Percentiles rank a stretch among this genome's conserved stretches.
These are phyloP conservation scores for Heterobasidion occidentale DNA, from an alignment of 1,284 basidiomycete genomes.

Conservation along the genomic window DNA sequence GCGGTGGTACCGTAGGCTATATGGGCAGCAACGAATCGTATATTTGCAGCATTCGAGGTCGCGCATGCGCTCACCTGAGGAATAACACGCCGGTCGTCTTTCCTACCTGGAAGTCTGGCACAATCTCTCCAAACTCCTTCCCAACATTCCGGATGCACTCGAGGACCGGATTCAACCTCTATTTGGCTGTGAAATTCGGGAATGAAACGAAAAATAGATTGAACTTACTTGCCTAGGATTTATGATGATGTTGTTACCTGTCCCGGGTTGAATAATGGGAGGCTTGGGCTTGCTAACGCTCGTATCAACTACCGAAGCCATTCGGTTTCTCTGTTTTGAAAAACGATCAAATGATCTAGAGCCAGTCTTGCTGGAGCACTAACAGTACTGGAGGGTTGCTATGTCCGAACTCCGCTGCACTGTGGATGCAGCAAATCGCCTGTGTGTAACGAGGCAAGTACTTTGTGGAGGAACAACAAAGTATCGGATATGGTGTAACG, in stretches of 20 bases:
- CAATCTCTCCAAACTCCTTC: conserved; percentile 93
- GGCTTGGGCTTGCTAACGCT: conserved; percentile 21
- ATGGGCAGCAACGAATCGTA: background rate
- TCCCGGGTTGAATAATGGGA: conserved; percentile 61
- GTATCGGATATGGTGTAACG: conserved; percentile 56
- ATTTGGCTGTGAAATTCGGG: conserved; percentile 2
- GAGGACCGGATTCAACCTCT: conserved; percentile 88
- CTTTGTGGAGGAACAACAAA: too few species aligned
- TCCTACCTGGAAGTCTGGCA: conserved; percentile 93
- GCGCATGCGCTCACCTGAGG: conserved; percentile 53
- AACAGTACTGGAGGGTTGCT: too few species aligned
- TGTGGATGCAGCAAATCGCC: too few species aligned
- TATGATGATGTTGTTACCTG: conserved; percentile 73
- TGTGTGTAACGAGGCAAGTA: too few species aligned
- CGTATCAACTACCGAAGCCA: background rate
- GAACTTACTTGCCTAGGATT: conserved; percentile 45
- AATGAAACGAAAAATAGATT: background rate
- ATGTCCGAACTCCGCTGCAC: too few species aligned
- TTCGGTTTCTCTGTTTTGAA: too few species aligned
- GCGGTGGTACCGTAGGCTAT: conserved; percentile 88
- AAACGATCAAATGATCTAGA: too few species aligned
- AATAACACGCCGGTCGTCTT: conserved; percentile 91
- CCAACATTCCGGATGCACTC: conserved; percentile 81
- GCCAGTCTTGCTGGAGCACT: too few species aligned
- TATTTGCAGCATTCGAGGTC: background rate